Percentiles rank a stretch among this genome's conserved stretches.
Evolutionary conservation across 2,329 filamentous ascomycete species (phyloP).

Genomic region (Geosmithia morbida): DNA sequence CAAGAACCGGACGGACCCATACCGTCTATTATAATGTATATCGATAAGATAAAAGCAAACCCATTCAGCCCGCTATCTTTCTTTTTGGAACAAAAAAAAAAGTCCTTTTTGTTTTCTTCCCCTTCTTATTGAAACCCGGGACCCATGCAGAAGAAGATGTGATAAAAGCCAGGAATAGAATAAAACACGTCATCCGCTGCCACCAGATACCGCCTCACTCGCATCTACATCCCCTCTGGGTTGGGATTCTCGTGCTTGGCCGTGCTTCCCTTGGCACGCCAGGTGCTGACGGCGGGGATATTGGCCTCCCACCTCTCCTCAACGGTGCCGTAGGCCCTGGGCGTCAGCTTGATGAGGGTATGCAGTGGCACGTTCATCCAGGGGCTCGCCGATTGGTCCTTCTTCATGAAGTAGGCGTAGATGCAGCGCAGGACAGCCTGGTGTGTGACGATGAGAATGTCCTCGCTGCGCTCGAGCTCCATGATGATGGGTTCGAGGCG

Average conservation of each 20-base stretch:
- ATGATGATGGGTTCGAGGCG: slow-evolving; percentile 98
- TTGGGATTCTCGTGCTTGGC: slow-evolving; percentile 67
- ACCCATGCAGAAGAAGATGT: too few species aligned
- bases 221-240: slow-evolving; percentile 16
- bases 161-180: too few species aligned
- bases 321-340: slow-evolving; percentile 83
- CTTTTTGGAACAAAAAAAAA: too few species aligned
- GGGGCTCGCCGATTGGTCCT: slow-evolving; percentile 78
- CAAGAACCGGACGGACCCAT: too few species aligned
- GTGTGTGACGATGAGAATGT: slow-evolving; percentile 95
- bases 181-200: too few species aligned
- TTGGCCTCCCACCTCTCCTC: slow-evolving; percentile 79
- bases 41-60: too few species aligned
- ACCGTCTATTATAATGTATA: too few species aligned
- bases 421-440: slow-evolving; percentile 95
- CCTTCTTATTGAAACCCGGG: too few species aligned
- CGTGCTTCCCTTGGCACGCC: slow-evolving; percentile 83
- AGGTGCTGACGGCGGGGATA: slow-evolving; percentile 92
- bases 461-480: slow-evolving; percentile 91
- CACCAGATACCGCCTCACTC: background rate
- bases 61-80: too few species aligned
- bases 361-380: slow-evolving; percentile 99
- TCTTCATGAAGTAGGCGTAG: slow-evolving; percentile 98
- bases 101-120: too few species aligned
- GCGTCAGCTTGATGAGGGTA: slow-evolving; percentile 91